Evolutionary conservation across 768 basidiomycete genomes (phyloP).

Genomic region (Asterophora parasitica): DNA sequence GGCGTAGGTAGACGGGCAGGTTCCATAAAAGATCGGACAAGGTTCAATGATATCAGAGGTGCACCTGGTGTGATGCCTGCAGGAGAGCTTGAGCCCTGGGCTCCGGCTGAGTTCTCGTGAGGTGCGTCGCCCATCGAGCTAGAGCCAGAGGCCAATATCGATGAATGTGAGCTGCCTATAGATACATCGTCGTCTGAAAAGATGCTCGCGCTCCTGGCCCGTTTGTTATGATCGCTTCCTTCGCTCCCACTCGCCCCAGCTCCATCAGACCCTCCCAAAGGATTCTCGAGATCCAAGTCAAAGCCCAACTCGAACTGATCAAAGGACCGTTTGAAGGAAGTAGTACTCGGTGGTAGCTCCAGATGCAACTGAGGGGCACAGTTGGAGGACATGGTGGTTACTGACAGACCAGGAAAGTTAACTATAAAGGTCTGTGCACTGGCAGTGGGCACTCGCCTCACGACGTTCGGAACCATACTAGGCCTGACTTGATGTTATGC

Average conservation of each 20-base stretch:
- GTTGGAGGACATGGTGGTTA: conserved; percentile 34
- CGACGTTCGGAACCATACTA: conserved; percentile 9
- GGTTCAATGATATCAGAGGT: conserved; percentile 17
- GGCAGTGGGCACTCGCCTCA: too few relatives aligned
- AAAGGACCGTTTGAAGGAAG: conserved; percentile 59
- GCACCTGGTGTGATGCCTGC: conserved; percentile 14
- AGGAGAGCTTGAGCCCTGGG: conserved; percentile 11
- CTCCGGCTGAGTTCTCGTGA: conserved; percentile 3
- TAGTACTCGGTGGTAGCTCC: conserved; percentile 42
- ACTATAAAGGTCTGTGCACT: conserved; percentile 4
- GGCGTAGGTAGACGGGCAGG: conserved; percentile 41
- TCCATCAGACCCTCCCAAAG: conserved; percentile 22
- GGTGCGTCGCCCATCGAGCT: conserved; percentile 14
- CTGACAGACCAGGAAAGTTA: conserved; percentile 9
- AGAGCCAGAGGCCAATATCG: conserved; percentile 26
- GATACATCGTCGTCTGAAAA: conserved; percentile 34
- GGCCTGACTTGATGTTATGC: too few relatives aligned
- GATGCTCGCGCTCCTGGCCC: conserved; percentile 51
- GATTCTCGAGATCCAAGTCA: conserved; percentile 52
- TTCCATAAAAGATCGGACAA: conserved; percentile 15
- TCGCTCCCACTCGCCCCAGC: conserved; percentile 26
- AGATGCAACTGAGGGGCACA: conserved; percentile 52
- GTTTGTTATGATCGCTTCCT: conserved; percentile 51
- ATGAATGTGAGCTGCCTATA: conserved; percentile 31
- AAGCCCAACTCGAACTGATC: conserved; percentile 56